These are phyloP conservation scores for Diaporthe sp. DNA, from an alignment of 2,329 filamentous ascomycete species.

Conservation along the genomic window DNA sequence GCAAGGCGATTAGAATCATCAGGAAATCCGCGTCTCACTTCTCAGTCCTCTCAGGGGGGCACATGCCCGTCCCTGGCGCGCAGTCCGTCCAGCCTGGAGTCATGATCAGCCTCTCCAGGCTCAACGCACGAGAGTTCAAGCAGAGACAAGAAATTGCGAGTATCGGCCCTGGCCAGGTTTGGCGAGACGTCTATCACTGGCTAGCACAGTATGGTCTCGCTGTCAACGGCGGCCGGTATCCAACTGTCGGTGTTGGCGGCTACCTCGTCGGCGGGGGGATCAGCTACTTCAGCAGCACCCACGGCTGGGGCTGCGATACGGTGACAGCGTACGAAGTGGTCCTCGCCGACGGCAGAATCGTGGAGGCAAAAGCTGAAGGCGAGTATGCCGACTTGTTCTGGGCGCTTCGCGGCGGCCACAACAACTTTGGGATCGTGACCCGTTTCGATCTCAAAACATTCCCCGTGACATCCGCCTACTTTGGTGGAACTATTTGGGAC, in stretches of 20 bases:
- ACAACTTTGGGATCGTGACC: conserved; percentile 59
- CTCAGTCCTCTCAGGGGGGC: conserved; percentile 60
- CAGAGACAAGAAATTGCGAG: neutral
- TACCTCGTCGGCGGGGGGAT: conserved; percentile 47
- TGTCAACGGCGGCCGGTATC: conserved; percentile 46
- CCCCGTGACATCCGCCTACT: conserved; percentile 40
- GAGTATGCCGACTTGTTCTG: conserved; percentile 56
- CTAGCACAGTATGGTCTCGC: conserved; percentile 43
- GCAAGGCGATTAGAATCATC: neutral
- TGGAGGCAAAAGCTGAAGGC: conserved; percentile 51
- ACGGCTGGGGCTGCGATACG: conserved; percentile 57
- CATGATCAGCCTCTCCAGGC: conserved; percentile 51
- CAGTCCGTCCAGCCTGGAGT: conserved; percentile 56
- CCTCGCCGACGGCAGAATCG: conserved; percentile 48
- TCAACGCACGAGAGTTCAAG: neutral
- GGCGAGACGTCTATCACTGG: conserved; percentile 12
- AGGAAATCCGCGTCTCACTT: conserved; percentile 48
- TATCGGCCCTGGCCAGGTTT: conserved; percentile 11
- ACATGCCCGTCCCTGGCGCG: conserved; percentile 57
- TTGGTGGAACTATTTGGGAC: conserved; percentile 24
- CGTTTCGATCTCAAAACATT: conserved; percentile 51
- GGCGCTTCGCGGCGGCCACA: conserved; percentile 61
- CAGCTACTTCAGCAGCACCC: conserved; percentile 41
- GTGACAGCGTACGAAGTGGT: conserved; percentile 59
- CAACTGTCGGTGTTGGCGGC: conserved; percentile 47